Percentiles rank a stretch among this genome's conserved stretches.
These are phyloP conservation scores for Parsonsia alboflavescens DNA, from an alignment of 257 asterid species.

Conservation along the genomic window DNA sequence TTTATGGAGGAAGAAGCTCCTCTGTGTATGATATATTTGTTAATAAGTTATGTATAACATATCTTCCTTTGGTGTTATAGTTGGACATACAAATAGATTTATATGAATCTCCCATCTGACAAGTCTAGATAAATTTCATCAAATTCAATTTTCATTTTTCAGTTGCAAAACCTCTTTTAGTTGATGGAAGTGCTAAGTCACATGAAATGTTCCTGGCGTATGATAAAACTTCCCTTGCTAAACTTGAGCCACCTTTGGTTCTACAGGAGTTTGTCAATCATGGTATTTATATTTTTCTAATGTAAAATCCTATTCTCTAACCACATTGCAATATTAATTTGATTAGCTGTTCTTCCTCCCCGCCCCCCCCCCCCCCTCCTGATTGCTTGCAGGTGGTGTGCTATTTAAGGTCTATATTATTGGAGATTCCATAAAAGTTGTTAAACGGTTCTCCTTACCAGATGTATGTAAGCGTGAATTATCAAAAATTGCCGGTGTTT, in stretches of 20 bases:
- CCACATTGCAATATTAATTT: background rate
- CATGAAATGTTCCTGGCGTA: constrained; percentile 82
- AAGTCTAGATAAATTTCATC: background rate
- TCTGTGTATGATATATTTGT: background rate
- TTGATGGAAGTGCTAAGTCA: constrained; percentile 48
- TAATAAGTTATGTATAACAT: background rate
- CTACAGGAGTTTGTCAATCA: constrained; percentile 91
- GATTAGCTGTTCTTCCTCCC: background rate
- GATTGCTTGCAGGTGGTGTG: constrained; percentile 57
- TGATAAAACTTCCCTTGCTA: constrained; percentile 60
- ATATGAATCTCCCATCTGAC: background rate
- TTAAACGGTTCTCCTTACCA: constrained; percentile 79
- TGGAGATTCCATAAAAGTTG: constrained; percentile 76
- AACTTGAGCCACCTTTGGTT: constrained; percentile 82
- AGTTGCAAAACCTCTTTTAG: constrained; percentile 81
- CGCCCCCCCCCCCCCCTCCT: background rate
- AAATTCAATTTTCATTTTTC: constrained; percentile 22
- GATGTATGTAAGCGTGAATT: constrained; percentile 65
- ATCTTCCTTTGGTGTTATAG: background rate
- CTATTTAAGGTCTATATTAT: constrained; percentile 76
- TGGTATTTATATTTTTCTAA: constrained; percentile 33
- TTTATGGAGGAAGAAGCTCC: background rate
- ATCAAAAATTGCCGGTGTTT: constrained; percentile 59
- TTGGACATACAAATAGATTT: background rate
- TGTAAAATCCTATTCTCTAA: background rate